phyloP scores from a whole-genome alignment of 2,329 filamentous ascomycete species.

The Ophiobolus disseminans region DNA sequence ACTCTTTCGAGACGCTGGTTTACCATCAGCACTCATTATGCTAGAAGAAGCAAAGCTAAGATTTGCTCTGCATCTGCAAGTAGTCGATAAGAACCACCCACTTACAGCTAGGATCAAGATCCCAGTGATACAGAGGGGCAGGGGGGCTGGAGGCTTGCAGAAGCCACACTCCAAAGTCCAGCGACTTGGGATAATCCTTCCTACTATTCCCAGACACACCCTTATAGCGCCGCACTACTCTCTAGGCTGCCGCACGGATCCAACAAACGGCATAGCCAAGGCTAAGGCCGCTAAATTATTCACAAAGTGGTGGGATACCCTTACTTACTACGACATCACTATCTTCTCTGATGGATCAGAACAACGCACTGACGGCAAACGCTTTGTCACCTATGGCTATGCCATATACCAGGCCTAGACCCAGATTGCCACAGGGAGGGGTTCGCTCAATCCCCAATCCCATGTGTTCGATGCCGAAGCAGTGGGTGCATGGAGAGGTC shows the following conservation, averaged over 20 bases:
- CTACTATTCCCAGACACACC: not conserved
- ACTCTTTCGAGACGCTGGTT: slow-evolving; percentile 4
- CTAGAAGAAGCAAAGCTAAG: slow-evolving; percentile 4
- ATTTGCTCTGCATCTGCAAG: not conserved
- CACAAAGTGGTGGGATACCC: not conserved
- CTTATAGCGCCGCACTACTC: not conserved
- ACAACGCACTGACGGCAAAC: not conserved
- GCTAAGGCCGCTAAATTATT: not conserved
- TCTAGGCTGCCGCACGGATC: not conserved
- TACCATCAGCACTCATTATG: not conserved
- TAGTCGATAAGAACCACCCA: too few species aligned
- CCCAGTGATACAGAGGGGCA: not conserved
- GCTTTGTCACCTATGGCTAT: not conserved
- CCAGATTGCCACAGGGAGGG: not conserved
- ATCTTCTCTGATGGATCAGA: slow-evolving; percentile 13
- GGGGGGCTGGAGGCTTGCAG: slow-evolving; percentile 1
- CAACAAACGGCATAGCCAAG: not conserved
- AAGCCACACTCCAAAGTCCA: not conserved
- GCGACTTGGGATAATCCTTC: not conserved
- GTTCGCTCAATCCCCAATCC: not conserved
- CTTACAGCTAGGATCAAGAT: slow-evolving; percentile 1
- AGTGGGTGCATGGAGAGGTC: not conserved
- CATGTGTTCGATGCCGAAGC: not conserved
- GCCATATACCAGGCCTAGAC: not conserved
- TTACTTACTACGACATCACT: not conserved